Conservation (phyloP, 768 basidiomycete genomes). For the Rhizopogon roseolus region DNA sequence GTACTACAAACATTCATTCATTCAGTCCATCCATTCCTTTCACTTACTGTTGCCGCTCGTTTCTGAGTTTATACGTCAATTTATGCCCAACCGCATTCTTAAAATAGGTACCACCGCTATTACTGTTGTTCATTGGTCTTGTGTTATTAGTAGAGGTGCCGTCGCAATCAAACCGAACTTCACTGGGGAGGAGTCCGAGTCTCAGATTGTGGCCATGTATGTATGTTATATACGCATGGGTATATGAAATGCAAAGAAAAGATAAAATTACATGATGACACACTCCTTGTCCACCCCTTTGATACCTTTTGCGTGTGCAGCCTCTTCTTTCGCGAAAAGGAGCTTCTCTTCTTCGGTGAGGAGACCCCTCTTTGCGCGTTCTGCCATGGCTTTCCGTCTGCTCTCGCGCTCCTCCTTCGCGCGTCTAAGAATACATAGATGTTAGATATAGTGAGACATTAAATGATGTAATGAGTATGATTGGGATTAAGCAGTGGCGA, state of each 20-base stretch:
- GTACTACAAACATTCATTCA: constrained; percentile 1
- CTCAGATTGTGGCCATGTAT: not conserved
- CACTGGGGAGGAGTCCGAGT: too few relatives aligned
- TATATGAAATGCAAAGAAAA: not conserved
- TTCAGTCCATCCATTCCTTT: constrained; percentile 14
- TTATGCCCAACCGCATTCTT: constrained; percentile 18
- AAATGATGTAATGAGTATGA: not conserved
- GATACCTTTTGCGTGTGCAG: not conserved
- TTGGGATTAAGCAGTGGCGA: constrained; percentile 53
- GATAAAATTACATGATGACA: not conserved
- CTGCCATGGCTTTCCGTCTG: constrained; percentile 15
- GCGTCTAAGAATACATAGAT: constrained; percentile 39
- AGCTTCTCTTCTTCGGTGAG: not conserved
- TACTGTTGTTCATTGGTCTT: constrained; percentile 20
- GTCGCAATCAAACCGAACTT: not conserved
- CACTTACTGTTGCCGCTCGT: constrained; percentile 17
- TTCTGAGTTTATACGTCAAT: constrained; percentile 22
- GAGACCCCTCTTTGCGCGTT: not conserved
- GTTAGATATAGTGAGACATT: constrained; percentile 15
- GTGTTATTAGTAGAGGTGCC: constrained; percentile 9
- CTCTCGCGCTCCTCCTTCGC: constrained; percentile 74
- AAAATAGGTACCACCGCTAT: constrained; percentile 5
- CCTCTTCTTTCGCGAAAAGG: not conserved
- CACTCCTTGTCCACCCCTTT: not conserved
- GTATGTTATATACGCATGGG: too few relatives aligned